Conservation (phyloP, 768 basidiomycete genomes). For the Suillus lakei region DNA sequence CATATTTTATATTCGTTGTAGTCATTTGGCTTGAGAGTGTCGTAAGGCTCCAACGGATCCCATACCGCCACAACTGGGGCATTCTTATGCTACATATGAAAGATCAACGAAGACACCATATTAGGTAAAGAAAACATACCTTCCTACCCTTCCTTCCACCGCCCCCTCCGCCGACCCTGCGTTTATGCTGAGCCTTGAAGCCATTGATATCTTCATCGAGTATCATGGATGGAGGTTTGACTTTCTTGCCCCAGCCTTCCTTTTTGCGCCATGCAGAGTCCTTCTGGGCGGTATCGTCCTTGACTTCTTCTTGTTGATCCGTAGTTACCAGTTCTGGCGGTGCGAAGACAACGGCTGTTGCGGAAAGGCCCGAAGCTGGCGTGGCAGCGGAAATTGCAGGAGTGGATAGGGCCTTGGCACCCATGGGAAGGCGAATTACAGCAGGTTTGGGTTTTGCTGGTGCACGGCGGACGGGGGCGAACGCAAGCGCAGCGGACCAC, state of each 20-base stretch:
- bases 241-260: constrained; percentile 85
- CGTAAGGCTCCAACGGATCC: constrained; percentile 84
- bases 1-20: constrained; percentile 87
- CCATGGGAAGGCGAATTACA: constrained; percentile 58
- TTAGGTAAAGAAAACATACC: constrained; percentile 39
- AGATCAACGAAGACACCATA: constrained; percentile 9
- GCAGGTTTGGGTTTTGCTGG: constrained; percentile 52
- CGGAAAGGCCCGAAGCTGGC: constrained; percentile 41
- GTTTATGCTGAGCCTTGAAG: constrained; percentile 66
- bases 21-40: constrained; percentile 84
- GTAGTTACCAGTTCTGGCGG: constrained; percentile 58
- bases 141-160: constrained; percentile 61
- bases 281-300: constrained; percentile 32
- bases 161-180: constrained; percentile 57
- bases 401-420: constrained; percentile 47
- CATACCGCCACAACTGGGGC: constrained; percentile 57
- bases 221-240: constrained; percentile 90
- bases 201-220: constrained; percentile 90
- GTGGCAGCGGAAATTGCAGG: constrained; percentile 29
- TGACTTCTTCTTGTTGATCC: constrained; percentile 31
- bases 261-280: constrained; percentile 44
- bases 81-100: constrained; percentile 59
- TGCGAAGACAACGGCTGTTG: constrained; percentile 72
- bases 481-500: constrained; percentile 90
- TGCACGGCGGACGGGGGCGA: constrained; percentile 78